These are phyloP conservation scores for Ophiobolus disseminans DNA, from an alignment of 2,329 filamentous ascomycete species.

Conservation along the genomic window DNA sequence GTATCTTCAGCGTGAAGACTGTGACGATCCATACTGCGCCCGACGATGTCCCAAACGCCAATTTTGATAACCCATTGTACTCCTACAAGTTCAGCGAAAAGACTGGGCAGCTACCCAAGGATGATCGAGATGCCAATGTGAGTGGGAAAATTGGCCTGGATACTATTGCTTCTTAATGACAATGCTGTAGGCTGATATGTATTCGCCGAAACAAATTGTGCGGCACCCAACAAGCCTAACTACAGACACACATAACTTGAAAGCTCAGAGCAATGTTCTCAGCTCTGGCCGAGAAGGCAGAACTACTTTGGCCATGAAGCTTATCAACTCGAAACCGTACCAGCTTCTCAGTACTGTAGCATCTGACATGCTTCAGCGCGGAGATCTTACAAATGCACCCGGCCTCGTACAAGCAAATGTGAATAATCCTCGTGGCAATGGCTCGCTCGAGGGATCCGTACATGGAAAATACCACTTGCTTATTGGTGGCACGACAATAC, in stretches of 20 bases:
- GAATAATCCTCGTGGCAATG: neutral
- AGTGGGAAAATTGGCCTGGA: neutral
- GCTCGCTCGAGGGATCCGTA: neutral
- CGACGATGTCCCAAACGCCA: neutral
- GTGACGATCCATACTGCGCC: neutral
- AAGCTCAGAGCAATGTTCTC: neutral
- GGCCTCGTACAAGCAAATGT: neutral
- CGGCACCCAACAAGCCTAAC: neutral
- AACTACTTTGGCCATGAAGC: neutral
- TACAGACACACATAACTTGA: neutral
- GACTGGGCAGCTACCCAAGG: neutral
- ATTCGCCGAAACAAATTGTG: neutral
- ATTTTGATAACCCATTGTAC: neutral
- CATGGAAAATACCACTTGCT: neutral
- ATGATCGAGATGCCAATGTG: neutral
- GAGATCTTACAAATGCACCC: neutral
- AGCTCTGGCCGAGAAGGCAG: neutral
- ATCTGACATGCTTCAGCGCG: neutral
- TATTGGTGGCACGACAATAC: neutral
- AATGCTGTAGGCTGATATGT: neutral
- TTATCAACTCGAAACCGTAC: neutral
- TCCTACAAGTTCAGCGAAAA: neutral
- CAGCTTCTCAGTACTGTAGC: neutral
- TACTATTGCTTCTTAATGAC: too few relatives aligned
- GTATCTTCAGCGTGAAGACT: neutral